phyloP scores from a whole-genome alignment of 345 rosid genomes.

The Combretum micranthum region DNA sequence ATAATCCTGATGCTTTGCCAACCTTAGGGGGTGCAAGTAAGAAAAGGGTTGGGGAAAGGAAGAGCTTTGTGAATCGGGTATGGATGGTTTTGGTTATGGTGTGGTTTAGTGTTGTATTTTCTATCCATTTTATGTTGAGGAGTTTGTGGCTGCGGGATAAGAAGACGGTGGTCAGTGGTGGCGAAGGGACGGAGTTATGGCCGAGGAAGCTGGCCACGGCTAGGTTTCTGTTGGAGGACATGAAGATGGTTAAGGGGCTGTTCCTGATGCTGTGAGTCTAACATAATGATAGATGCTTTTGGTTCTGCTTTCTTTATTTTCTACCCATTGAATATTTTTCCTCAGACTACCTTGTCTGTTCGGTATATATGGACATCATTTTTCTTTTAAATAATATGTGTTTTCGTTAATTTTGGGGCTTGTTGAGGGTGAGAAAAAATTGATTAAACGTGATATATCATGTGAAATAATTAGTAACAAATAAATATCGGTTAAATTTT shows the following conservation, averaged over 20 bases:
- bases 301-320: too few species aligned
- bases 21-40: slow-evolving; percentile 2
- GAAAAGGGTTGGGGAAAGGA: background rate
- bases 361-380: too few species aligned
- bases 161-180: slow-evolving; percentile 40
- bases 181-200: slow-evolving; percentile 63
- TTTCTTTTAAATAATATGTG: too few species aligned
- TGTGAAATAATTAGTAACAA: too few species aligned
- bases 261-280: slow-evolving; percentile 31
- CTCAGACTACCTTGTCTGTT: too few species aligned
- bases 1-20: slow-evolving; percentile 27
- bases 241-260: slow-evolving; percentile 41
- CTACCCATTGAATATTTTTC: too few species aligned
- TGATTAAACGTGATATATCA: too few species aligned
- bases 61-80: slow-evolving; percentile 2
- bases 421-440: too few species aligned
- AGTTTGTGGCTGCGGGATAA: slow-evolving; percentile 26
- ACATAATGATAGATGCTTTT: too few species aligned
- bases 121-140: slow-evolving; percentile 26
- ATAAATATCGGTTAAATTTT: too few species aligned
- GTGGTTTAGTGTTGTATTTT: slow-evolving; percentile 27
- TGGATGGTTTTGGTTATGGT: slow-evolving; percentile 19
- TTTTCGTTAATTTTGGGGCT: too few species aligned
- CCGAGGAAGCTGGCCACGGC: slow-evolving; percentile 53
- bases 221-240: slow-evolving; percentile 36